A percentile compares a stretch with the other conserved stretches of the same genome.
phyloP scores from a whole-genome alignment of 345 rosid genomes.

The Eucalyptus cladocalyx region DNA sequence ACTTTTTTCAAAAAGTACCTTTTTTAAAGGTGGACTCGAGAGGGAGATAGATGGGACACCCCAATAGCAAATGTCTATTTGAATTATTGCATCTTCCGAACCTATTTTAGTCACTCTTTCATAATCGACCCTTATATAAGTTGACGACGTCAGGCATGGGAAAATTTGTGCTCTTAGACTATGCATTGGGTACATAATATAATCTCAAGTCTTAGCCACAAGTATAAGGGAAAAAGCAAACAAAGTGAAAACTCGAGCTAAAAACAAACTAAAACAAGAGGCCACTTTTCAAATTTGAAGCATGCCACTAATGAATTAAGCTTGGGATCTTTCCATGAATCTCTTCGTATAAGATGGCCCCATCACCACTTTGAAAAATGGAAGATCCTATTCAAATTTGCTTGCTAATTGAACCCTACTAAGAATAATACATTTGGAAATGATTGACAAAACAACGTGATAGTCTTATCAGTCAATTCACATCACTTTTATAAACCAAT shows the following conservation, averaged over 20 bases:
- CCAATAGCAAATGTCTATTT: rapidly evolving
- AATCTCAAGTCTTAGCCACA: background rate
- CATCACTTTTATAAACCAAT: background rate
- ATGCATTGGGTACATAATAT: background rate
- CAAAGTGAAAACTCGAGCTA: background rate
- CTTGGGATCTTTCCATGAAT: background rate
- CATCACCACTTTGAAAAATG: background rate
- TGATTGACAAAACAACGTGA: too few relatives aligned
- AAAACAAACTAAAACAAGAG: background rate
- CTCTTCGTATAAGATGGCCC: background rate
- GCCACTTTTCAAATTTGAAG: background rate
- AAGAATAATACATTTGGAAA: background rate
- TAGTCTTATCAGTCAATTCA: background rate
- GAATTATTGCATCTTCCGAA: rapidly evolving
- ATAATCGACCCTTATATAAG: too few relatives aligned
- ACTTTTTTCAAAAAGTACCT: too few relatives aligned
- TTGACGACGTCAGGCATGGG: too few relatives aligned
- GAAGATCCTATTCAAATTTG: background rate
- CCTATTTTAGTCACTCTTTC: too few relatives aligned
- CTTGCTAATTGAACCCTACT: background rate
- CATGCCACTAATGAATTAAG: background rate
- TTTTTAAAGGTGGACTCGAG: too few relatives aligned
- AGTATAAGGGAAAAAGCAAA: background rate
- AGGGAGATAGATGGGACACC: too few relatives aligned
- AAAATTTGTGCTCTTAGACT: background rate